These are phyloP conservation scores for Leishmania tarentolae DNA, from an alignment of 208 protist genomes.

Conservation along the genomic window DNA sequence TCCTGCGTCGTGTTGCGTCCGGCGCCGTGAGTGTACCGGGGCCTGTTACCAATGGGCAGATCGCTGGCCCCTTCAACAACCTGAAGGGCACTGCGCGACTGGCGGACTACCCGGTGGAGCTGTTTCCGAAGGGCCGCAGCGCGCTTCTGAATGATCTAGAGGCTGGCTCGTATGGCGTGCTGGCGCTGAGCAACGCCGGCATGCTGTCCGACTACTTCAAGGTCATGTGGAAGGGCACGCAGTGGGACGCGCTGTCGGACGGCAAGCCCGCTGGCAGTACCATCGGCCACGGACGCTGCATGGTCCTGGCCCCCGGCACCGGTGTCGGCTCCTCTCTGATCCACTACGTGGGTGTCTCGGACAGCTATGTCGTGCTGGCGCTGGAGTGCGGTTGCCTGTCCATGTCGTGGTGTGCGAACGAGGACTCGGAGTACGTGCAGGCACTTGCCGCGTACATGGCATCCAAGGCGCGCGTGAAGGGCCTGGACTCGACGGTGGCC, in stretches of 20 bases:
- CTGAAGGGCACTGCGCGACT: conserved; percentile 57
- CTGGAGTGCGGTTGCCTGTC: conserved; percentile 58
- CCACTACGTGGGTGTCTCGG: conserved; percentile 39
- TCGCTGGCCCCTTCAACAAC: conserved; percentile 74
- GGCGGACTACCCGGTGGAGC: conserved; percentile 45
- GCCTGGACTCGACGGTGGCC: conserved; percentile 12
- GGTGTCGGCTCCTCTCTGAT: conserved; percentile 71
- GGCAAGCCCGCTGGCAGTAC: conserved; percentile 23
- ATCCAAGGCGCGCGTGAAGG: conserved; percentile 2
- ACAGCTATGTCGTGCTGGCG: conserved; percentile 48
- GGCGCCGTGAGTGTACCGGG: conserved; percentile 64
- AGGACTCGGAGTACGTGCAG: conserved; percentile 21
- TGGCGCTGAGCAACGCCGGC: conserved; percentile 53
- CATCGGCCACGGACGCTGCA: conserved; percentile 49
- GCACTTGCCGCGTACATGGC: conserved; percentile 31
- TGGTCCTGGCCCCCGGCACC: conserved; percentile 65
- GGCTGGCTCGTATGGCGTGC: conserved; percentile 62
- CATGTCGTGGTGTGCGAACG: conserved; percentile 22
- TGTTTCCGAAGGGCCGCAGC: conserved; percentile 61
- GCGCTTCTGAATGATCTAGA: conserved; percentile 75
- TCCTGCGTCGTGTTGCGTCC: conserved; percentile 44
- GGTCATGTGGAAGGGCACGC: conserved; percentile 72
- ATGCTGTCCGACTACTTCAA: conserved; percentile 61
- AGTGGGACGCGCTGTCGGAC: conserved; percentile 37
- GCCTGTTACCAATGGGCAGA: conserved; percentile 45